Evolutionary conservation across 2,329 filamentous ascomycete species (phyloP).

Genomic region (Septoria petroselini): DNA sequence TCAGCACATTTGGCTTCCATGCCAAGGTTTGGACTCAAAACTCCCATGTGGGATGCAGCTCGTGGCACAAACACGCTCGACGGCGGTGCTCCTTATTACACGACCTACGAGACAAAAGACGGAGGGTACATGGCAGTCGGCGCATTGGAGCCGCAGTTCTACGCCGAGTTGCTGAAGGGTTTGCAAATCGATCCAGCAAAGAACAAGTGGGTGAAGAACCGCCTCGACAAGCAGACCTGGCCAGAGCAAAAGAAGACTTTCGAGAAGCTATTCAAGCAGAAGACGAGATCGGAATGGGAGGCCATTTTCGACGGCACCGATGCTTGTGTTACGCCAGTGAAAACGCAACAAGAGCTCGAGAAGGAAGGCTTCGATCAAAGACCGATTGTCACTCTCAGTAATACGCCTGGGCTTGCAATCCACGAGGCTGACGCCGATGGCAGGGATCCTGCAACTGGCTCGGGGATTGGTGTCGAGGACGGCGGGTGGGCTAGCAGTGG

Average conservation of each 20-base stretch:
- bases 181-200: slow-evolving; percentile 54
- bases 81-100: slow-evolving; percentile 82
- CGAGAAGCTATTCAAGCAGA: slow-evolving; percentile 61
- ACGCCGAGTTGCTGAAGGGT: slow-evolving; percentile 62
- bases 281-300: slow-evolving; percentile 79
- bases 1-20: slow-evolving; percentile 74
- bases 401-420: slow-evolving; percentile 66
- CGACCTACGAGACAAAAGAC: slow-evolving; percentile 81
- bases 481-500: slow-evolving; percentile 62
- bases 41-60: slow-evolving; percentile 58
- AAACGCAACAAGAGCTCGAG: slow-evolving; percentile 71
- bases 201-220: slow-evolving; percentile 45
- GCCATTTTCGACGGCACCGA: slow-evolving; percentile 82
- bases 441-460: slow-evolving; percentile 50
- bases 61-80: slow-evolving; percentile 78
- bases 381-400: slow-evolving; percentile 64
- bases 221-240: slow-evolving; percentile 65
- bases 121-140: slow-evolving; percentile 79
- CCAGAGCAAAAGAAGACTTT: slow-evolving; percentile 62
- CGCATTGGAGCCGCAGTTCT: slow-evolving; percentile 86
- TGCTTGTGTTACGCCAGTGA: slow-evolving; percentile 86
- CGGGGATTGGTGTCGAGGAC: slow-evolving; percentile 63
- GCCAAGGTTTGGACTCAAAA: slow-evolving; percentile 65
- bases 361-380: slow-evolving; percentile 63
- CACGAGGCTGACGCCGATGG: slow-evolving; percentile 47